Evolutionary conservation across 805 yeast species (phyloP), one percentile per base, ranked within the genome.

Genomic region (Torulaspora indica): DNA sequence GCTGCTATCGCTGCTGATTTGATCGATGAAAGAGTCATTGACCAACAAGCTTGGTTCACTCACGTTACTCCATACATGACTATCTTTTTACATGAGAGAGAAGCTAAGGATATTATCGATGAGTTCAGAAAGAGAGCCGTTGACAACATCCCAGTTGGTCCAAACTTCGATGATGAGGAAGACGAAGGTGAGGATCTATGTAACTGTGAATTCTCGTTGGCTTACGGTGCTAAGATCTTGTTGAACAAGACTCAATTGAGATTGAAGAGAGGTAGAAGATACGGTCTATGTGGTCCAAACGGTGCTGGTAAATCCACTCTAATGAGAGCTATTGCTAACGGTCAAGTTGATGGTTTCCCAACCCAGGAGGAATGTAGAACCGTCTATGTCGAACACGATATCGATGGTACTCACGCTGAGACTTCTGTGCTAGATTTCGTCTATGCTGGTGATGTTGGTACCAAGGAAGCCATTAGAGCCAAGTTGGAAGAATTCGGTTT

Each of bases 171-270:
- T 76, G 97, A 90, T 67, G 91, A 85, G 74, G 93, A 84, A 69
- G 97, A 89, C 69, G 98, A 93, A 70, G 98, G 98, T 78, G 98
- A 93, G 79, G 98, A 93, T 71, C 81, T 93, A 69, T 93, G 98
- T 84, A 93, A 93, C 95, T 91, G 98, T 85, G 98, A 93, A 83
- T 93, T 93, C 90, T 93, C 98, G 51, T 81, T 93, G 68, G 99
- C 99, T 73, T 93, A 93, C 76, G 99, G 98, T 91, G 98, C 98
- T 68, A 93, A 93, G 87, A 93, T 93, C 81, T 81, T 93, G 78
- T 88, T 93, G 75, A 93, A 93, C 91, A 91, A 93, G 77, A 93
- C 98, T 62, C 97, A 91, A 79, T 82, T 93, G 72, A 89, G 98
- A 78, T 85, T 93, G 71, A 89, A 88, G 89, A 84, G 96, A 80